These are phyloP conservation scores for Striga asiatica DNA, from an alignment of 257 asterid species.

Conservation along the genomic window DNA sequence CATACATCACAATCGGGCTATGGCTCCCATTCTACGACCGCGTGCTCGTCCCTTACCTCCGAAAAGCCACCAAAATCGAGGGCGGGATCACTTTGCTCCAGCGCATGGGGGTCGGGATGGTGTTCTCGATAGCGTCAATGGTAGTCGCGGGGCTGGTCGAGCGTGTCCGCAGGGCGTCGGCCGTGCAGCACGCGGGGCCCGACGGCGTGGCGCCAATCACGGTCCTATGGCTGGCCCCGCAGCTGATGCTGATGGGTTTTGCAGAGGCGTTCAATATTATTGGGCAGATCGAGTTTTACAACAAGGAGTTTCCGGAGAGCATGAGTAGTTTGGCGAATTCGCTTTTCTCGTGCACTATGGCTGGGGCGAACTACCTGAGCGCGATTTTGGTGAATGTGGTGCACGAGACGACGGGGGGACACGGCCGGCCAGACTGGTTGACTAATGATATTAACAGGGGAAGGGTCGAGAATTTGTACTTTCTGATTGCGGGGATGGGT, in stretches of 20 bases:
- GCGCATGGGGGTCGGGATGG: constrained; percentile 67
- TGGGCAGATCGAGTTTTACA: constrained; percentile 78
- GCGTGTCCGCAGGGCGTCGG: constrained; percentile 37
- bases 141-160: constrained; percentile 56
- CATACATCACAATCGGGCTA: constrained; percentile 56
- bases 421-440: constrained; percentile 68
- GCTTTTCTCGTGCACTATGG: constrained; percentile 49
- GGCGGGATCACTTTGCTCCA: constrained; percentile 76
- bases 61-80: constrained; percentile 39
- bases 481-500: constrained; percentile 54
- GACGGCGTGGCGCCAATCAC: constrained; percentile 45
- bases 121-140: constrained; percentile 65
- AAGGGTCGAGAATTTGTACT: constrained; percentile 50
- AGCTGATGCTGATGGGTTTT: constrained; percentile 76
- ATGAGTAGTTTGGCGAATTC: constrained; percentile 87
- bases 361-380: constrained; percentile 61
- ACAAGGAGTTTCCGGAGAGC: constrained; percentile 74
- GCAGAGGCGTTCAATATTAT: constrained; percentile 72
- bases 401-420: constrained; percentile 41
- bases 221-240: constrained; percentile 84
- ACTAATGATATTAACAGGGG: constrained; percentile 57
- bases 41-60: constrained; percentile 36
- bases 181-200: constrained; percentile 16
- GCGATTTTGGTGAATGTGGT: constrained; percentile 45
- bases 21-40: constrained; percentile 74